Percentiles rank a stretch among this genome's conserved stretches.
phyloP scores from a whole-genome alignment of 2,329 filamentous ascomycete genomes.

The Alternaria conjuncta region DNA sequence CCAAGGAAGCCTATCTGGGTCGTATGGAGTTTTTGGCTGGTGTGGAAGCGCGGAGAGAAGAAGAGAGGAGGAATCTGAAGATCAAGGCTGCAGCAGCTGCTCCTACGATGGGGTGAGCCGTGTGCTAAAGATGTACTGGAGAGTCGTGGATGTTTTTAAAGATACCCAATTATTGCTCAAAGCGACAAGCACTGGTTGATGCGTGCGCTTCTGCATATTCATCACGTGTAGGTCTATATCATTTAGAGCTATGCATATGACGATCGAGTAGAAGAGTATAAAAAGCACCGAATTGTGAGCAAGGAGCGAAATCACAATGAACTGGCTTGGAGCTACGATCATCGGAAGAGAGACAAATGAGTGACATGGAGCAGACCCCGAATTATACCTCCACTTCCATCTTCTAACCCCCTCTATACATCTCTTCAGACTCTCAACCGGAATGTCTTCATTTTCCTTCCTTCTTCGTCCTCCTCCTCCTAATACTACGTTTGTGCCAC shows the following conservation, averaged over 20 bases:
- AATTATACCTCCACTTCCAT: not conserved
- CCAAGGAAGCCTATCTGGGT: conserved; percentile 66
- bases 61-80: conserved; percentile 56
- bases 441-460: not conserved
- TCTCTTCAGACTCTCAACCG: not conserved
- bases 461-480: conserved; percentile 9
- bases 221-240: not conserved
- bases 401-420: not conserved
- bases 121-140: not conserved
- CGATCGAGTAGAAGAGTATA: not conserved
- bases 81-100: conserved; percentile 47
- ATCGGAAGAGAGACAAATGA: not conserved
- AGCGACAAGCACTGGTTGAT: not conserved
- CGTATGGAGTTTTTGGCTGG: conserved; percentile 68
- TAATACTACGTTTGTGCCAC: not conserved
- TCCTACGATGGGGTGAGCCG: not conserved
- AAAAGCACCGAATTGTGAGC: not conserved
- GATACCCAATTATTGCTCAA: conserved; percentile 12
- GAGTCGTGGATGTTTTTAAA: conserved; percentile 1
- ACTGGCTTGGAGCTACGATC: not conserved
- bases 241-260: not conserved
- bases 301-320: not conserved
- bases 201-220: not conserved
- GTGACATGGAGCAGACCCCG: not conserved
- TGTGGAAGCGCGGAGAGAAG: conserved; percentile 63